Evolutionary conservation across 352 stramenopile species (phyloP).

Genomic region (Aphanomyces astaci): DNA sequence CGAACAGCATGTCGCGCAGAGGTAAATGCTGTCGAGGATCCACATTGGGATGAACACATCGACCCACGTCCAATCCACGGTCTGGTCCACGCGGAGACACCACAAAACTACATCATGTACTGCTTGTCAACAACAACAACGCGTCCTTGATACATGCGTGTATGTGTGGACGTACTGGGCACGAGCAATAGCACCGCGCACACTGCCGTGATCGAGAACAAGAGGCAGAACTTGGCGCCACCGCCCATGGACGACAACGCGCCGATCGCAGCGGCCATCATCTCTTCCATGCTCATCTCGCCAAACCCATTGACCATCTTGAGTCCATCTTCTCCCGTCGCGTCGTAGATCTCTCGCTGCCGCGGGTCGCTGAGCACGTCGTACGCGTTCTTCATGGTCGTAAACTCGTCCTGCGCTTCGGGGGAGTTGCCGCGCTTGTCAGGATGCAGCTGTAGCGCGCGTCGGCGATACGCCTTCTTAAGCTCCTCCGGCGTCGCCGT

Average conservation of each 20-base stretch:
- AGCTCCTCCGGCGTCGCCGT: constrained; percentile 76
- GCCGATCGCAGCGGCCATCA: constrained; percentile 43
- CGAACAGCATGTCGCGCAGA: constrained; percentile 62
- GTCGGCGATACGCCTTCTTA: constrained; percentile 88
- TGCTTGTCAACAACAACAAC: constrained; percentile 19
- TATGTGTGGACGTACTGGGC: constrained; percentile 41
- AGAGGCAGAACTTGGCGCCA: constrained; percentile 52
- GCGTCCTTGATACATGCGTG: background rate
- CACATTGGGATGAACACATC: constrained; percentile 75
- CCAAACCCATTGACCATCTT: constrained; percentile 82
- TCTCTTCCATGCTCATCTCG: constrained; percentile 46
- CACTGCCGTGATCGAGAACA: constrained; percentile 52
- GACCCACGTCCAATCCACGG: constrained; percentile 65
- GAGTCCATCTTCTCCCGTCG: constrained; percentile 71
- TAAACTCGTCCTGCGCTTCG: constrained; percentile 85
- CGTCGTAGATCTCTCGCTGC: constrained; percentile 75
- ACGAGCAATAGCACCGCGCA: constrained; percentile 79
- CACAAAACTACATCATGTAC: constrained; percentile 55
- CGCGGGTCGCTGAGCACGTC: constrained; percentile 86
- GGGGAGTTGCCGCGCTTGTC: constrained; percentile 77
- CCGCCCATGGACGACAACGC: constrained; percentile 60
- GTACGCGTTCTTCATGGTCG: constrained; percentile 88
- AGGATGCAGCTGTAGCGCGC: constrained; percentile 88
- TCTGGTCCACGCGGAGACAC: constrained; percentile 64
- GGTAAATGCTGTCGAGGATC: constrained; percentile 63